A percentile compares a stretch with the other conserved stretches of the same genome.
phyloP scores from a whole-genome alignment of 441 rosid genomes.

The Syzygium malaccense region DNA sequence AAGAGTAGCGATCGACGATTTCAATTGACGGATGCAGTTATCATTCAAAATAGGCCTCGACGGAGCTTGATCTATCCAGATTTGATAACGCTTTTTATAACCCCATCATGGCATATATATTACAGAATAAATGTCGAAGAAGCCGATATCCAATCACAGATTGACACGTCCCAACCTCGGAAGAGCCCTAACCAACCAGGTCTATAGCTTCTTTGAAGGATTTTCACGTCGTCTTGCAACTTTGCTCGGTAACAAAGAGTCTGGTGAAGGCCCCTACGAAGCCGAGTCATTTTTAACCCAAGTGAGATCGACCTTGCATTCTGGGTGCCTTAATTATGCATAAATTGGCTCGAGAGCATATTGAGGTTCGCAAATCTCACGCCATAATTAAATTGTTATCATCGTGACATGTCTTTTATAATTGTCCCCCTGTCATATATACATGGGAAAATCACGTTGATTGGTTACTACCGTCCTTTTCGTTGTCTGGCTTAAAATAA shows the following conservation, averaged over 20 bases:
- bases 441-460: rapidly evolving
- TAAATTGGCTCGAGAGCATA: neutral
- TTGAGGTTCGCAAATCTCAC: too few species aligned
- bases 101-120: neutral
- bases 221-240: neutral
- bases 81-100: too few species aligned
- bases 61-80: too few species aligned
- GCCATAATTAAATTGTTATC: neutral
- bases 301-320: rapidly evolving
- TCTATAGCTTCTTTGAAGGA: neutral
- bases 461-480: neutral
- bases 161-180: neutral
- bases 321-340: neutral
- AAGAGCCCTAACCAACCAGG: neutral
- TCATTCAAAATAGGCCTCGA: too few species aligned
- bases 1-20: too few species aligned
- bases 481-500: neutral
- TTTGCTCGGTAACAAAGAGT: neutral
- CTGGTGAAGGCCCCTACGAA: neutral
- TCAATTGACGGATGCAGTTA: too few species aligned
- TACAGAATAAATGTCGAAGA: neutral
- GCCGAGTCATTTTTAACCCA: too few species aligned
- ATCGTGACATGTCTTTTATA: neutral
- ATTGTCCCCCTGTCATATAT: neutral
- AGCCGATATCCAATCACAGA: neutral